Percentiles rank a stretch among this genome's conserved stretches.
Evolutionary conservation across 2,329 filamentous ascomycete species (phyloP).

Genomic region (Fusarium coicis): DNA sequence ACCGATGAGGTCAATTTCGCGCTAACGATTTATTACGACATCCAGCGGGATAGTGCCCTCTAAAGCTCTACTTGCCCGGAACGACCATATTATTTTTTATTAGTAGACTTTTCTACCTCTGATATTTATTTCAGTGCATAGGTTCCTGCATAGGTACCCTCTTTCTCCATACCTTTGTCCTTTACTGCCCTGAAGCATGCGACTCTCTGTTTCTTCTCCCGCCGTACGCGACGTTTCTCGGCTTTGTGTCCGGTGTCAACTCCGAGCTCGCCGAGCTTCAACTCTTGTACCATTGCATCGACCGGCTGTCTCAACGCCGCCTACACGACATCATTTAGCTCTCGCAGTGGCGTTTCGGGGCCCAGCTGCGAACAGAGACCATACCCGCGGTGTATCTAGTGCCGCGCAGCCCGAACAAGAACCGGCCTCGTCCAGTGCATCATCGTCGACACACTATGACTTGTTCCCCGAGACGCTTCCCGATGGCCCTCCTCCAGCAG

Average conservation of each 20-base stretch:
- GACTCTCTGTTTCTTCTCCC: slow-evolving; percentile 38
- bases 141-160: not conserved
- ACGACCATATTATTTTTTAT: not conserved
- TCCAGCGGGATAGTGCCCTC: slow-evolving; percentile 13
- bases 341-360: slow-evolving; percentile 1
- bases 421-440: slow-evolving; percentile 16
- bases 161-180: not conserved
- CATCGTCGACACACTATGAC: slow-evolving; percentile 75
- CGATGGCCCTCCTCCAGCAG: slow-evolving; percentile 78
- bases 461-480: slow-evolving; percentile 88
- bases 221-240: slow-evolving; percentile 45
- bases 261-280: slow-evolving; percentile 43
- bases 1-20: slow-evolving; percentile 6
- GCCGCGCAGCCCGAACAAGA: slow-evolving; percentile 20
- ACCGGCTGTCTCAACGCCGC: slow-evolving; percentile 12
- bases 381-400: slow-evolving; percentile 25
- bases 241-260: slow-evolving; percentile 50
- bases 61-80: not conserved
- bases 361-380: not conserved
- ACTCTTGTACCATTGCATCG: slow-evolving; percentile 34
- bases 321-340: slow-evolving; percentile 7
- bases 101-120: not conserved
- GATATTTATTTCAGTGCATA: not conserved
- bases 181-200: slow-evolving; percentile 36
- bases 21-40: slow-evolving; percentile 35